phyloP scores from a whole-genome alignment of 345 rosid species.

The Citrus cavaleriei region DNA sequence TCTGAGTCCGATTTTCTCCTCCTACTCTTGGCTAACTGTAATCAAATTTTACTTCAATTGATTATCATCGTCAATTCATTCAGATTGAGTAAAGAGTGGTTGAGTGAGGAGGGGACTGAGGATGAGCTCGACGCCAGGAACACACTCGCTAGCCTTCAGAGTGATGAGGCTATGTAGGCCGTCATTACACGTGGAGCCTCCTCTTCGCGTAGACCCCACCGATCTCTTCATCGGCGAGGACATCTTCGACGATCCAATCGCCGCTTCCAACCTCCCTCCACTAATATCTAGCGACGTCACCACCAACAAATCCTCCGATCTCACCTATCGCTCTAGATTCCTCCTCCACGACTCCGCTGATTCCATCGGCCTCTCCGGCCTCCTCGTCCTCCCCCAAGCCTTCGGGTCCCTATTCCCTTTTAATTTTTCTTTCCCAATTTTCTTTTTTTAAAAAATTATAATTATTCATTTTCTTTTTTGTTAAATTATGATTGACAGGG shows the following conservation, averaged over 20 bases:
- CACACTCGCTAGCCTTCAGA: conserved; percentile 94
- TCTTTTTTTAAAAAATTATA: not conserved
- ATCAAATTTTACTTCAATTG: too few relatives aligned
- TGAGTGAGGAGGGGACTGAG: not conserved
- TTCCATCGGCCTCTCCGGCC: conserved; percentile 87
- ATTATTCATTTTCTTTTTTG: not conserved
- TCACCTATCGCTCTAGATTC: conserved; percentile 62
- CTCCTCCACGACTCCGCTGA: conserved; percentile 67
- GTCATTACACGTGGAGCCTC: conserved; percentile 77
- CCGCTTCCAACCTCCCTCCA: conserved; percentile 56
- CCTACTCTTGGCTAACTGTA: too few relatives aligned
- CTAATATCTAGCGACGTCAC: conserved; percentile 32
- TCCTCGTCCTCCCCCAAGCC: conserved; percentile 95
- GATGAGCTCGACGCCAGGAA: conserved; percentile 61
- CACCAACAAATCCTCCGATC: conserved; percentile 44
- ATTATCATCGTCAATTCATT: too few relatives aligned
- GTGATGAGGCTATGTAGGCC: conserved; percentile 98
- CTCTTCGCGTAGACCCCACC: conserved; percentile 74
- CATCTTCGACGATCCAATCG: conserved; percentile 73
- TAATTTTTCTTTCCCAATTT: conserved; percentile 6
- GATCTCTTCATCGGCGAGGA: conserved; percentile 95
- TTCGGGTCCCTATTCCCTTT: conserved; percentile 51
- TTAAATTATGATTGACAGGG: conserved; percentile 31
- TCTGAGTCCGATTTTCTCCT: too few relatives aligned
- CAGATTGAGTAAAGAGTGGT: too few relatives aligned